Conservation (phyloP, 78 protist species). For the Dictyostelium firmibasis region DNA sequence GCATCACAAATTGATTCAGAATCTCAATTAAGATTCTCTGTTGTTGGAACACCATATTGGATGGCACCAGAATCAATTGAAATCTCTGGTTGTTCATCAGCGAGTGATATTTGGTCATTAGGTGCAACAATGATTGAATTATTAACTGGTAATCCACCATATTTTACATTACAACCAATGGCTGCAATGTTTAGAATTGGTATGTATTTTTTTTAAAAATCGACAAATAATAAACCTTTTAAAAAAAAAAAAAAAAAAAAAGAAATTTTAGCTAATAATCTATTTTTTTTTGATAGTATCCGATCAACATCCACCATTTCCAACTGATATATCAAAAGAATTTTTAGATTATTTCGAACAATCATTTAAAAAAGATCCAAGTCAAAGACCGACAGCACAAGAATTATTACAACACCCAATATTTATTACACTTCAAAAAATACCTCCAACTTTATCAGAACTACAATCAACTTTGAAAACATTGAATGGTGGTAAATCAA, state of each 20-base stretch:
- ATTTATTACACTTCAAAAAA: background rate
- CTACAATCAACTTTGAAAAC: conserved; percentile 55
- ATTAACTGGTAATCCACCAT: conserved; percentile 97
- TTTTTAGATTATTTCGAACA: conserved; percentile 83
- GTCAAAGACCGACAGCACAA: conserved; percentile 57
- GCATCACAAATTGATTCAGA: conserved; percentile 43
- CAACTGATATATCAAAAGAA: conserved; percentile 66
- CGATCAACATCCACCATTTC: conserved; percentile 96
- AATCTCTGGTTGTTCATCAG: conserved; percentile 94
- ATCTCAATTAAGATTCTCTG: conserved; percentile 58
- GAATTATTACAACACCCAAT: conserved; percentile 68
- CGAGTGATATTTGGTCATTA: conserved; percentile 96
- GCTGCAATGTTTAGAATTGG: conserved; percentile 94
- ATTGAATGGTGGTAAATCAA: conserved; percentile 5
- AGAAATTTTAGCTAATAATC: too few species aligned
- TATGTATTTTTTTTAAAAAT: background rate
- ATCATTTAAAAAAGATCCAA: conserved; percentile 91
- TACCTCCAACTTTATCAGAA: conserved; percentile 32
- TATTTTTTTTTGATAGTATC: conserved; percentile 82
- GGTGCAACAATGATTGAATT: conserved; percentile 96
- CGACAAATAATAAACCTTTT: too few species aligned
- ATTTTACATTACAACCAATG: conserved; percentile 93
- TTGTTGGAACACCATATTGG: conserved; percentile 98
- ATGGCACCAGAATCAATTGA: conserved; percentile 73
- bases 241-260: too few species aligned